A percentile compares a stretch with the other conserved stretches of the same genome.
phyloP scores from a whole-genome alignment of 2,329 filamentous ascomycete species.

The Juglanconis oblonga region DNA sequence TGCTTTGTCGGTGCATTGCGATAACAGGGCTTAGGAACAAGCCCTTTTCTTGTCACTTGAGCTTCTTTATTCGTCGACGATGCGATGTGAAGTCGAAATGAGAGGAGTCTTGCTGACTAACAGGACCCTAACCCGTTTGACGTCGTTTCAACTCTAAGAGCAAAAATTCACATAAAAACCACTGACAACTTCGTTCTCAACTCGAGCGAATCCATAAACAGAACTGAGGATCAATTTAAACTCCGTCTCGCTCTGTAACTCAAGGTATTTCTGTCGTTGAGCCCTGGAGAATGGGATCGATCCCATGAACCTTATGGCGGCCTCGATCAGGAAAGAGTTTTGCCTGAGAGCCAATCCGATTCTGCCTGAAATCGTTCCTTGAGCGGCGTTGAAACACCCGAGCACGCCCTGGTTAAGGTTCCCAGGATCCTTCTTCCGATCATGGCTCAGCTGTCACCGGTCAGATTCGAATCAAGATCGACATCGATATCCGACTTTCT shows the following conservation, averaged over 20 bases:
- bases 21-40: background rate
- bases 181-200: background rate
- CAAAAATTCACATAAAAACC: background rate
- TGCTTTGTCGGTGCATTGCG: background rate
- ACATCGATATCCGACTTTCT: constrained; percentile 22
- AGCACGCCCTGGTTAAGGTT: background rate
- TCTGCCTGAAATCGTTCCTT: constrained; percentile 9
- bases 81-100: background rate
- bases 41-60: background rate
- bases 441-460: background rate
- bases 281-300: background rate
- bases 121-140: background rate
- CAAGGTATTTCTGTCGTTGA: background rate
- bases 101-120: background rate
- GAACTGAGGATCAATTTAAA: background rate
- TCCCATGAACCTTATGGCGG: background rate
- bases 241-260: background rate
- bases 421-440: background rate
- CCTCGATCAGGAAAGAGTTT: constrained; percentile 3
- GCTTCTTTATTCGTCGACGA: background rate
- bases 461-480: background rate
- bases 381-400: background rate
- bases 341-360: constrained; percentile 3
- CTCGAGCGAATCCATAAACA: background rate
- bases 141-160: background rate